Conservation (phyloP, 805 yeast genomes). For the Maudiozyma turicensis region DNA sequence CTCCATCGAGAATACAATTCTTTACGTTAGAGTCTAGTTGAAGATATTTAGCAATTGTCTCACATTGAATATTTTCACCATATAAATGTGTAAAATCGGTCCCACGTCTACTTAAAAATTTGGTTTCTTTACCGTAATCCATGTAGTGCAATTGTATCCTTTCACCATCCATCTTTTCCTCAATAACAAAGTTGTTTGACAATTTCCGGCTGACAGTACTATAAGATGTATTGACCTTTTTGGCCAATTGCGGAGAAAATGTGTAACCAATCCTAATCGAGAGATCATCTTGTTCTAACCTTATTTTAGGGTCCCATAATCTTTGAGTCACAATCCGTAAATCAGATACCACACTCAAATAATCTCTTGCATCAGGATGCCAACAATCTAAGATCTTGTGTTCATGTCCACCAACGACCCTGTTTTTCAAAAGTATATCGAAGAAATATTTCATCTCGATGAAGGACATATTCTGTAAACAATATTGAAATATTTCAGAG, state of each 20-base stretch:
- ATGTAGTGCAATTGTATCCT: conserved; percentile 68
- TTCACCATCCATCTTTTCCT: conserved; percentile 93
- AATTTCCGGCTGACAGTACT: conserved; percentile 41
- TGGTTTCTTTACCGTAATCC: conserved; percentile 32
- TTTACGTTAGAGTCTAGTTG: conserved; percentile 29
- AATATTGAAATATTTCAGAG: conserved; percentile 35
- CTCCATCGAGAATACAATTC: conserved; percentile 64
- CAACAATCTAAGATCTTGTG: conserved; percentile 46
- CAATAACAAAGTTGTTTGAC: conserved; percentile 49
- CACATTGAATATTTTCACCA: conserved; percentile 43
- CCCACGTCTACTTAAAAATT: conserved; percentile 48
- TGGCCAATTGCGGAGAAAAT: conserved; percentile 71
- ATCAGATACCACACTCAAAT: conserved; percentile 57
- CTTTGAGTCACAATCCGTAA: conserved; percentile 50
- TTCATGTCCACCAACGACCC: conserved; percentile 56
- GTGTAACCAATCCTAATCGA: conserved; percentile 30
- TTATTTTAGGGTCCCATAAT: conserved; percentile 39
- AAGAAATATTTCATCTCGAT: conserved; percentile 61
- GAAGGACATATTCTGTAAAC: conserved; percentile 45
- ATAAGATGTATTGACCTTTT: conserved; percentile 43
- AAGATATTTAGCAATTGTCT: conserved; percentile 47
- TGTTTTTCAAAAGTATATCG: conserved; percentile 51
- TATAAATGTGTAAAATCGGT: conserved; percentile 65
- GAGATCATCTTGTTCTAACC: conserved; percentile 35
- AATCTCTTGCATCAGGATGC: conserved; percentile 70